Percentiles rank a stretch among this genome's conserved stretches.
Conservation (phyloP, 176 grass and related monocot species). For the Oryza glaberrima region DNA sequence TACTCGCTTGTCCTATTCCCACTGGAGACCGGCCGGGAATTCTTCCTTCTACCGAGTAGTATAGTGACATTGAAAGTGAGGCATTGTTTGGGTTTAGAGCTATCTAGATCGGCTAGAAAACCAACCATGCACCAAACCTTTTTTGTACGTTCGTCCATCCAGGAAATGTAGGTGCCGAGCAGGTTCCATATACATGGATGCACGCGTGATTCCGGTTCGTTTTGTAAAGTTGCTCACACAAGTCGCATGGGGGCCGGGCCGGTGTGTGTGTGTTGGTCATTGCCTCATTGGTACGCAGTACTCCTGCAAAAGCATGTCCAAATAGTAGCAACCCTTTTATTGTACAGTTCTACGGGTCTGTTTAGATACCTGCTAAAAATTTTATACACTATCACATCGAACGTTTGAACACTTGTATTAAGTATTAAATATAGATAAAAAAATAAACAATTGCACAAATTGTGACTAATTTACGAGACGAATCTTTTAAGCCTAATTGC, state of each 20-base stretch:
- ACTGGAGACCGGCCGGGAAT: not conserved
- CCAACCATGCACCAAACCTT: slow-evolving; percentile 27
- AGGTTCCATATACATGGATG: slow-evolving; percentile 27
- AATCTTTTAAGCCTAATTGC: too few relatives aligned
- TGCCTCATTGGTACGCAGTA: not conserved
- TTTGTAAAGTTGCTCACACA: slow-evolving; percentile 52
- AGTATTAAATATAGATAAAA: too few relatives aligned
- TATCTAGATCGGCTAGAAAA: slow-evolving; percentile 6
- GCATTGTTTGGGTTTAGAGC: not conserved
- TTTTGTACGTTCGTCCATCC: not conserved
- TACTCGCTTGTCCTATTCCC: slow-evolving; percentile 5
- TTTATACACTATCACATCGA: too few relatives aligned
- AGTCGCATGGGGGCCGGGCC: slow-evolving; percentile 21
- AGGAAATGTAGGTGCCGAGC: slow-evolving; percentile 31
- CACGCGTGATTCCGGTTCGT: slow-evolving; percentile 23
- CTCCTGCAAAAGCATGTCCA: not conserved
- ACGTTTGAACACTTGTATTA: too few relatives aligned
- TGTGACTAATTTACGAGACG: too few relatives aligned
- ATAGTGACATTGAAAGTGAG: not conserved
- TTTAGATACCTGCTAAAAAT: too few relatives aligned
- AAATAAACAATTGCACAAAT: too few relatives aligned
- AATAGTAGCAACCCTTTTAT: not conserved
- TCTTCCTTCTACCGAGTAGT: not conserved
- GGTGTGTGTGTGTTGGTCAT: not conserved
- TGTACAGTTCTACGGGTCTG: too few relatives aligned